Base-by-base conservation (phyloP, 164 flowering plant genomes). In the Macadamia tetraphylla region DNA sequence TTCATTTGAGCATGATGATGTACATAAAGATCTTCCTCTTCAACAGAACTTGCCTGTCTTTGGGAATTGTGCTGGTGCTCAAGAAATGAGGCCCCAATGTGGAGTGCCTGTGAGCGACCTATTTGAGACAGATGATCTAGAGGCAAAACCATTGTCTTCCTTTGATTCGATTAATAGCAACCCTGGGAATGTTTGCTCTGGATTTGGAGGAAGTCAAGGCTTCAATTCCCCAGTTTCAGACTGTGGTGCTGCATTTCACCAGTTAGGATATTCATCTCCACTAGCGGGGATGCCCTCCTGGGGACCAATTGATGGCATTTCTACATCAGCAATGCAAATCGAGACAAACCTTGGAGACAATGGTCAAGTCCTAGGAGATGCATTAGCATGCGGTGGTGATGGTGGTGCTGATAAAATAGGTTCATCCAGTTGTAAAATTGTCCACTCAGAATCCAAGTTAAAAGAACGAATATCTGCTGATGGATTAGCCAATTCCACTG, bases 181-280 rank as follows among this genome's bases (percentile, higher is more conserved):
- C 55, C 58, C 18, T 2, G 75, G 56, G 40, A 68, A 58, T 62
- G 62, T 62, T 42, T 68, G 74, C 63, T 67, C 83, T 70, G 82
- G 70, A 13, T 81, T 79, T 75, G 84, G 76, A 63, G 78, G 67
- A 62, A 75, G 70, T 69, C 81, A 76, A 53, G 75, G 66, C 32
- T 80, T 79, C 70, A 70, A 48, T 44, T 78, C 84, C 11, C 78
- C 84, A 7, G 66, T 79, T 71, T 74, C 83, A 51, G 88, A 79
- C 68, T 81, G 81, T 74, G 77, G 60, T 60, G 73, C 72, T 67
- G 71, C 91, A 75, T 82, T 82, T 75, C 74, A 73, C 51, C 76
- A 76, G 64, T 56, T 83, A 65, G 87, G 67, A 35, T 86, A 67
- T 73, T 70, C 94, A 58, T 77, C 89, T 65, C 81, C 90, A 64